These are phyloP conservation scores for Candolleomyces efflorescens DNA, from an alignment of 768 basidiomycete genomes.

Conservation along the genomic window DNA sequence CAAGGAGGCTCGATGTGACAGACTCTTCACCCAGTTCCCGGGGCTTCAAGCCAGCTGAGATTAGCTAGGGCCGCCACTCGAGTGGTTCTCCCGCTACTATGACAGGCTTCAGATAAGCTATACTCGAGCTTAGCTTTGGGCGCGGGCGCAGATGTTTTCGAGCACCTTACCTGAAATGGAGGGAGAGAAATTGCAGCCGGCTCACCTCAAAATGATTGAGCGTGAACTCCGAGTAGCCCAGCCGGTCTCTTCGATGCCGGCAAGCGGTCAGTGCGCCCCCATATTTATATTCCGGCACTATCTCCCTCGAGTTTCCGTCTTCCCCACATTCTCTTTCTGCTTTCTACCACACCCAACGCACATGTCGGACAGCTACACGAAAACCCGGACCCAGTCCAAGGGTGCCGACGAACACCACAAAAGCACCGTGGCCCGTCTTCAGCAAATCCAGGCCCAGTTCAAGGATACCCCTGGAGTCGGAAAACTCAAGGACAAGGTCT, in stretches of 20 bases:
- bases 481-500: slow-evolving; percentile 73
- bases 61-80: too few relatives aligned
- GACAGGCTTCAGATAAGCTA: too few relatives aligned
- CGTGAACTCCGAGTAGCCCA: background rate
- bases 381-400: slow-evolving; percentile 22
- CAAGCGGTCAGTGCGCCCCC: background rate
- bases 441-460: slow-evolving; percentile 67
- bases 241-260: background rate
- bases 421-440: slow-evolving; percentile 60
- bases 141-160: too few relatives aligned
- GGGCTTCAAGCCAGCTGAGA: too few relatives aligned
- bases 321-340: background rate
- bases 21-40: too few relatives aligned
- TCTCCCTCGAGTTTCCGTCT: background rate
- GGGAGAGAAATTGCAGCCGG: background rate
- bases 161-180: too few relatives aligned
- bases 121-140: too few relatives aligned
- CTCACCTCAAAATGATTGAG: background rate
- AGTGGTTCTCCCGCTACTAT: too few relatives aligned
- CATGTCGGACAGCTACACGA: slow-evolving; percentile 33
- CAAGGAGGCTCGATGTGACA: too few relatives aligned
- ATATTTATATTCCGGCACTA: background rate
- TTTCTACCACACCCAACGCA: slow-evolving; percentile 1
- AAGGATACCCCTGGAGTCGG: slow-evolving; percentile 43
- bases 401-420: slow-evolving; percentile 50